Percentiles rank a stretch among this genome's conserved stretches.
These are phyloP conservation scores for Cryphonectria naterciae DNA, from an alignment of 2,329 filamentous ascomycete species.

Conservation along the genomic window DNA sequence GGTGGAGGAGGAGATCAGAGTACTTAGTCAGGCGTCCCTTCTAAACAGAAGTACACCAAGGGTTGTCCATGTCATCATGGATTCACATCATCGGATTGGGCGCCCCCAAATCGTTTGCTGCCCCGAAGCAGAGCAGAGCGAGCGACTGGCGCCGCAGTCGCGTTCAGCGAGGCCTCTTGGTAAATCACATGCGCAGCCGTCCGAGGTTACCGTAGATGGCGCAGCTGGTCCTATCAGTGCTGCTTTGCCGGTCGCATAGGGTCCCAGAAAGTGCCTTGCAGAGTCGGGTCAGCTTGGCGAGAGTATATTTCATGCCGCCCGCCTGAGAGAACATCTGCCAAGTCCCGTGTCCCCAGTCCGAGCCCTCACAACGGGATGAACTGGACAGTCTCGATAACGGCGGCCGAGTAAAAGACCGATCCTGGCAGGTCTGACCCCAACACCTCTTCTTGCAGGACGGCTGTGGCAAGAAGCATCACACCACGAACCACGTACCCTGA, in stretches of 20 bases:
- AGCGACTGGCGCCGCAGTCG: not conserved
- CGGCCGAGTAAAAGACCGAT: not conserved
- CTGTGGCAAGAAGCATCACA: not conserved
- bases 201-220: slow-evolving; percentile 7
- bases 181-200: slow-evolving; percentile 6
- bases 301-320: not conserved
- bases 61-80: slow-evolving; percentile 6
- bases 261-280: not conserved
- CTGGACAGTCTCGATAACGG: not conserved
- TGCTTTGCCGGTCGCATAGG: not conserved
- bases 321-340: not conserved
- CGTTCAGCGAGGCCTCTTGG: not conserved
- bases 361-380: not conserved
- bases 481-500: not conserved
- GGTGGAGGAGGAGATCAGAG: not conserved
- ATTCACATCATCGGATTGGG: slow-evolving; percentile 12
- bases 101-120: not conserved
- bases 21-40: not conserved
- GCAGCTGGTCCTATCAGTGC: slow-evolving; percentile 1
- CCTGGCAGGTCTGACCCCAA: not conserved
- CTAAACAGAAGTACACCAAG: not conserved
- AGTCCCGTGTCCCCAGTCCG: not conserved
- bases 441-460: not conserved
- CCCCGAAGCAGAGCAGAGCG: not conserved
- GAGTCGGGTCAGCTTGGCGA: not conserved